A percentile compares a stretch with the other conserved stretches of the same genome.
phyloP scores from a whole-genome alignment of 352 stramenopile species.

The Phytophthora agathidicida region DNA sequence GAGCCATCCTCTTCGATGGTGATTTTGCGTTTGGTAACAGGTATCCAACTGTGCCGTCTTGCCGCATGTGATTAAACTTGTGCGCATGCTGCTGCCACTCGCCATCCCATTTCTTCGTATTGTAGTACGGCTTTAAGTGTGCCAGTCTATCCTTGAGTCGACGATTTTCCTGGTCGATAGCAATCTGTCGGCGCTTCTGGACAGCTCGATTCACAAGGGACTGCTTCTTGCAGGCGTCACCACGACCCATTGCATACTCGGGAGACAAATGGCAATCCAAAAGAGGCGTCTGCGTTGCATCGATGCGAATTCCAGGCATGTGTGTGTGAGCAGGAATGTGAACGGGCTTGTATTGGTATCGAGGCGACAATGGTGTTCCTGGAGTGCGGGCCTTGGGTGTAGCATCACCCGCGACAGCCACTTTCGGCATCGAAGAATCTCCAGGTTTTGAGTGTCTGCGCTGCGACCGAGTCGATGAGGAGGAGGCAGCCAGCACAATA shows the following conservation, averaged over 20 bases:
- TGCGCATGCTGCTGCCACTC: conserved; percentile 66
- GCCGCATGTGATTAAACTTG: conserved; percentile 68
- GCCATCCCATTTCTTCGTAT: conserved; percentile 72
- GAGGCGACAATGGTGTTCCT: conserved; percentile 3
- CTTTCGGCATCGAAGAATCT: conserved; percentile 8
- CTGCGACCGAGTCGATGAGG: conserved; percentile 11
- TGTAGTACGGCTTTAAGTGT: conserved; percentile 70
- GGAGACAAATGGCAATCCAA: conserved; percentile 80
- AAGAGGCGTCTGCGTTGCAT: conserved; percentile 70
- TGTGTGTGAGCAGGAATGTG: conserved; percentile 62
- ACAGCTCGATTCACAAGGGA: conserved; percentile 68
- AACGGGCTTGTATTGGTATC: conserved; percentile 25
- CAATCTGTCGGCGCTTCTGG: conserved; percentile 52
- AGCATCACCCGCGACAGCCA: not conserved
- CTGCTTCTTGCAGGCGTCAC: conserved; percentile 74
- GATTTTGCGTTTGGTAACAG: conserved; percentile 50
- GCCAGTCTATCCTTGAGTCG: conserved; percentile 59
- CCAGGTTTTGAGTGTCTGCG: conserved; percentile 2
- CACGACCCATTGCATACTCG: conserved; percentile 58
- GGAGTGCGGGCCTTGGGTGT: conserved; percentile 13
- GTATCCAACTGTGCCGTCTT: conserved; percentile 75
- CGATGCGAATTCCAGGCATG: conserved; percentile 73
- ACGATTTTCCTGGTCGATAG: conserved; percentile 71
- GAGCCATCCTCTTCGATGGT: conserved; percentile 12
- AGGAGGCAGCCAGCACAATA: conserved; percentile 48